Evolutionary conservation across 129 eudicot genomes (phyloP).

Genomic region (Scalesia atractyloides): DNA sequence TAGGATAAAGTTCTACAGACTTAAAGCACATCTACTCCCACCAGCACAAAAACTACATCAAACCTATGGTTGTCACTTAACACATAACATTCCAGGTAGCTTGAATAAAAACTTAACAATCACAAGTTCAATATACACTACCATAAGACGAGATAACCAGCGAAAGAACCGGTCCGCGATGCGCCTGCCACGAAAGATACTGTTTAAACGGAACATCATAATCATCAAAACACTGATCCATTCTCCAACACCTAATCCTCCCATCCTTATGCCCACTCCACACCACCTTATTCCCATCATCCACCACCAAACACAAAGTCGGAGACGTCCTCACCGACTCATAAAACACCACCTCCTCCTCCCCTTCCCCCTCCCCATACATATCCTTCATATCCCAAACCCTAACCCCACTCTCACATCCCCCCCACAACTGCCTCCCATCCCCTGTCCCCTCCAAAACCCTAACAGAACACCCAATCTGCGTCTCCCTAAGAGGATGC

Average conservation of each 20-base stretch:
- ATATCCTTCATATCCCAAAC: conserved; percentile 57
- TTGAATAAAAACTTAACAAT: neutral
- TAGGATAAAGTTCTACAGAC: neutral
- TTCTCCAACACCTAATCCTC: conserved; percentile 80
- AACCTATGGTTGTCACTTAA: neutral
- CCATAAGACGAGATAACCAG: conserved; percentile 79
- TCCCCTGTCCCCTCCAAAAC: conserved; percentile 41
- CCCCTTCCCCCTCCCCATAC: conserved; percentile 44
- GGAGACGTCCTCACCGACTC: conserved; percentile 56
- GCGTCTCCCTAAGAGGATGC: conserved; percentile 65
- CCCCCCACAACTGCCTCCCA: conserved; percentile 69
- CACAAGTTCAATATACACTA: conserved; percentile 34
- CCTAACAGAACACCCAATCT: conserved; percentile 66
- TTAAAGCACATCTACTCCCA: neutral
- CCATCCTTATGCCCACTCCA: conserved; percentile 99
- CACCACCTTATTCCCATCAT: conserved; percentile 69
- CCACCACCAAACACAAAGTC: conserved; percentile 65
- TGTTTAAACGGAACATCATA: conserved; percentile 42
- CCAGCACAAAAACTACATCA: neutral
- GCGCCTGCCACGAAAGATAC: conserved; percentile 83
- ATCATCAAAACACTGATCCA: conserved; percentile 37
- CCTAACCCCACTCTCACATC: conserved; percentile 75
- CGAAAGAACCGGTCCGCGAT: conserved; percentile 77
- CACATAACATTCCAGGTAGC: conserved; percentile 11
- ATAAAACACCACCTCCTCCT: conserved; percentile 49